phyloP scores from a whole-genome alignment of 1,284 basidiomycete genomes.

The Agaricales sp. region DNA sequence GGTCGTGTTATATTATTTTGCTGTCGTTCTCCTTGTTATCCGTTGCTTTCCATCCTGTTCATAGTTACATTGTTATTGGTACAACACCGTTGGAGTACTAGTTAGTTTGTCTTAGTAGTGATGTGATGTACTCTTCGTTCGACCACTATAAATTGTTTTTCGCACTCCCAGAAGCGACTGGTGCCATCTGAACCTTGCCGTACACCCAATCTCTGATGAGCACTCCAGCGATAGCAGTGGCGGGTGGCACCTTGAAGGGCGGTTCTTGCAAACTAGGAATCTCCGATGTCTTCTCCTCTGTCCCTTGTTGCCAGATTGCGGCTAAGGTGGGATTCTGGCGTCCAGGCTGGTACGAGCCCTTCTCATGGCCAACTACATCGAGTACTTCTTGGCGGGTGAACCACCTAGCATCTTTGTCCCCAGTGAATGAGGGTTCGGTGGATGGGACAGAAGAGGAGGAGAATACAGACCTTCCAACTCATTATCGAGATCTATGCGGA shows the following conservation, averaged over 20 bases:
- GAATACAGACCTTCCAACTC: slow-evolving; percentile 74
- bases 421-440: not conserved
- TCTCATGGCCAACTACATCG: slow-evolving; percentile 45
- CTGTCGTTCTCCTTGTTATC: too few species aligned
- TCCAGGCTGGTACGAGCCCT: slow-evolving; percentile 15
- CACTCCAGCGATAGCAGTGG: slow-evolving; percentile 59
- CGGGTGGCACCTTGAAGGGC: slow-evolving; percentile 56
- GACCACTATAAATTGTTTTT: not conserved
- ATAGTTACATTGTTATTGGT: too few species aligned
- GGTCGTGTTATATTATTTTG: too few species aligned
- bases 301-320: not conserved
- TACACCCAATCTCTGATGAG: slow-evolving; percentile 58
- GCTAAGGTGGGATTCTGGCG: slow-evolving; percentile 6
- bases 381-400: slow-evolving; percentile 72
- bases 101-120: not conserved
- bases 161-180: not conserved
- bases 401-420: slow-evolving; percentile 76
- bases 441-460: slow-evolving; percentile 3
- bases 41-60: too few species aligned
- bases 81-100: too few species aligned
- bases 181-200: slow-evolving; percentile 25
- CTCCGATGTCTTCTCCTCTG: slow-evolving; percentile 4
- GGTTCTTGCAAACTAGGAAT: slow-evolving; percentile 23
- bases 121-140: too few species aligned
- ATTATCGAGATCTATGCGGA: slow-evolving; percentile 87